A percentile compares a stretch with the other conserved stretches of the same genome.
These are phyloP conservation scores for Moesziomyces sp. DNA, from an alignment of 1,284 basidiomycete genomes.

Conservation along the genomic window DNA sequence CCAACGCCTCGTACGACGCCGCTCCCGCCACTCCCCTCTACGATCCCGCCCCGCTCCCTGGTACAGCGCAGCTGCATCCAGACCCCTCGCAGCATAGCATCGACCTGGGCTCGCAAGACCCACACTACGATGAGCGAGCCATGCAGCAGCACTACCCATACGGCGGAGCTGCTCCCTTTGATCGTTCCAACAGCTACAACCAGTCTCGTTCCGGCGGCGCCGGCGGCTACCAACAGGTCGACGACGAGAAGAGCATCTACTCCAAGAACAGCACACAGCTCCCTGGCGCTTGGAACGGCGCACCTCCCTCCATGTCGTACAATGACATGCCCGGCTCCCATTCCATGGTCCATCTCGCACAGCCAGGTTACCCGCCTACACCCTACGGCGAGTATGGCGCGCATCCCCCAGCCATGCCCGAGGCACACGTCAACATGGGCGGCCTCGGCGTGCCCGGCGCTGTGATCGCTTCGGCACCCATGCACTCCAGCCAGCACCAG, in stretches of 20 bases:
- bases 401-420: conserved; percentile 24
- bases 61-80: conserved; percentile 13
- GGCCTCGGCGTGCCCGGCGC: conserved; percentile 37
- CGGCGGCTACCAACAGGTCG: conserved; percentile 18
- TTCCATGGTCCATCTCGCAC: conserved; percentile 33
- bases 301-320: conserved; percentile 13
- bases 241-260: conserved; percentile 48
- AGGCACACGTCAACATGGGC: conserved; percentile 11
- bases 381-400: conserved; percentile 25
- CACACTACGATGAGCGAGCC: conserved; percentile 15
- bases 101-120: conserved; percentile 28
- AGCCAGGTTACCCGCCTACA: conserved; percentile 32
- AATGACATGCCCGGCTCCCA: conserved; percentile 26
- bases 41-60: conserved; percentile 23
- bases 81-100: conserved; percentile 28
- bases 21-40: conserved; percentile 25
- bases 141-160: conserved; percentile 36
- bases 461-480: conserved; percentile 39
- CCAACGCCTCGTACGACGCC: conserved; percentile 37
- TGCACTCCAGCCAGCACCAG: conserved; percentile 24
- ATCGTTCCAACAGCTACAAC: conserved; percentile 34
- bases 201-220: conserved; percentile 7
- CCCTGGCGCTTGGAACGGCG: conserved; percentile 19
- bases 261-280: conserved; percentile 33
- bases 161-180: conserved; percentile 25